A percentile compares a stretch with the other conserved stretches of the same genome.
phyloP scores from a whole-genome alignment of 2,329 filamentous ascomycete genomes.

The Fusarium newnesense region DNA sequence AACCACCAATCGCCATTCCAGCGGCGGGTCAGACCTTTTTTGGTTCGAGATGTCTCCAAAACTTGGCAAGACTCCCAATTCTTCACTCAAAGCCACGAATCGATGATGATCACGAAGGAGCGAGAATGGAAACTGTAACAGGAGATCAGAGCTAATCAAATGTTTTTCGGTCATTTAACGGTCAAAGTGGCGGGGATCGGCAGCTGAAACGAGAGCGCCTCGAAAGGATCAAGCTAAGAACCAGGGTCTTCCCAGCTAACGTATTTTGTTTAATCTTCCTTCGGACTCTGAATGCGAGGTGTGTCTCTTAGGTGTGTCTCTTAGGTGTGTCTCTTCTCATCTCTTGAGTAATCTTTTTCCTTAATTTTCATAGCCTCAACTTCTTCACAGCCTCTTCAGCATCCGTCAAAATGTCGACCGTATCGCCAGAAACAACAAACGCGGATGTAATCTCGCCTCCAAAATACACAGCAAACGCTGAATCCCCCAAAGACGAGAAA shows the following conservation, averaged over 20 bases:
- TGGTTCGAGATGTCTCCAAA: background rate
- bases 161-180: background rate
- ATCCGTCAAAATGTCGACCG: conserved; percentile 9
- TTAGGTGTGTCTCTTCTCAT: background rate
- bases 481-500: conserved; percentile 28
- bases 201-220: conserved; percentile 6
- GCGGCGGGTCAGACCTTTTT: background rate
- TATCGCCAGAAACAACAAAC: conserved; percentile 22
- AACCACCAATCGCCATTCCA: background rate
- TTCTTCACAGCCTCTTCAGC: background rate
- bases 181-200: background rate
- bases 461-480: conserved; percentile 22
- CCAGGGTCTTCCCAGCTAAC: conserved; percentile 3
- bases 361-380: background rate
- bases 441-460: conserved; percentile 34
- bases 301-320: too few relatives aligned
- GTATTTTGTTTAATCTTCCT: background rate
- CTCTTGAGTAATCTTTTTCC: too few relatives aligned
- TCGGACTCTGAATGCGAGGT: conserved; percentile 2
- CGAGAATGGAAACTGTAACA: fast-evolving
- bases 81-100: fast-evolving
- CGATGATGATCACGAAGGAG: fast-evolving
- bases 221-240: background rate
- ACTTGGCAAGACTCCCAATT: background rate
- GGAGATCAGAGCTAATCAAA: background rate